Evolutionary conservation across 1,139 yeast species (phyloP), one percentile per base, ranked within the genome.

Genomic region (Pichia sp.): DNA sequence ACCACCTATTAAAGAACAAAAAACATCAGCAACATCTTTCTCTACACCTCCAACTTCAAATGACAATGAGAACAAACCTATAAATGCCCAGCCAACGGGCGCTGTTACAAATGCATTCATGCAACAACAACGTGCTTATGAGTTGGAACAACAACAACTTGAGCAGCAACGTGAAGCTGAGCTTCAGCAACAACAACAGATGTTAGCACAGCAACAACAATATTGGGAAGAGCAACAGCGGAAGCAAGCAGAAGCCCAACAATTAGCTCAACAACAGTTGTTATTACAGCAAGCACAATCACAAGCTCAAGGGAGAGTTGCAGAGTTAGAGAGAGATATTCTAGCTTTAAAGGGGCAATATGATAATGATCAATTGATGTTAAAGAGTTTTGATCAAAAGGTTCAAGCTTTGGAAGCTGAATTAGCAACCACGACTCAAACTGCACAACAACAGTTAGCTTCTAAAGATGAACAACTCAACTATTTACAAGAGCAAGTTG

Each of bases 301-400:
- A 41, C 93, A 83, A 50, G 80, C 83, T 9, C 86, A 83, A 55
- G 86, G 89, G 28, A 72, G 86, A 47, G 86, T 79, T 22, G 77
- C 89, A 1, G 94, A 84, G 52, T 68, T 85, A 44, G 95, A 86
- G 56, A 80, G 86, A 52, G 95, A 88, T 57, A 64, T 88, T 42
- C 66, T 85, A 34, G 76, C 80, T 56, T 69, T 86, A 49, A 77
- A 81, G 50, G 84, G 81, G 35, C 96, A 86, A 56, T 84, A 83
- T 54, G 95, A 88, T 51, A 85, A 81, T 54, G 95, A 85, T 58
- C 96, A 86, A 60, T 69, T 76, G 52, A 67, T 89, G 64, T 70
- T 89, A 46, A 86, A 83, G 58, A 96, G 88, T 59, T 89, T 89
- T 59, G 96, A 89, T 57, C 73, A 80, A 42, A 71, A 95, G 45